phyloP scores from a whole-genome alignment of 495 filamentous ascomycete species.

The Endocarpon pusillum region DNA sequence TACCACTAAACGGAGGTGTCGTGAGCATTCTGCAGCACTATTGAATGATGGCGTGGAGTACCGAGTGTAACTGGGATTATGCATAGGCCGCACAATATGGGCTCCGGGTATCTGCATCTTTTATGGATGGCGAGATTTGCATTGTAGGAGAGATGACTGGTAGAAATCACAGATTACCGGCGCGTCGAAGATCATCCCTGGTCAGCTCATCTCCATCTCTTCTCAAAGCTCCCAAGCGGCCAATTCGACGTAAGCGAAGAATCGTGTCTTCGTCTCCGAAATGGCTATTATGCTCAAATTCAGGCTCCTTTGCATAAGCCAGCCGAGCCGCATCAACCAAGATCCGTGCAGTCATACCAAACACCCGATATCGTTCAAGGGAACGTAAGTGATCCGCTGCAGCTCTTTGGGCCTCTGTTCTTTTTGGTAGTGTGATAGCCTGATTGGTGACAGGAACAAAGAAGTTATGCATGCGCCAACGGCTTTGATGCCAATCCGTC shows the following conservation, averaged over 20 bases:
- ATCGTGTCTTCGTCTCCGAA: conserved; percentile 73
- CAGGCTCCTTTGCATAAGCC: conserved; percentile 63
- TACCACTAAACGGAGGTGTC: neutral
- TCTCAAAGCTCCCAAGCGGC: conserved; percentile 28
- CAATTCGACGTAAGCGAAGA: conserved; percentile 36
- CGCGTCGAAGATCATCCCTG: conserved; percentile 39
- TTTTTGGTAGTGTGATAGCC: conserved; percentile 37
- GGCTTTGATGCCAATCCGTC: conserved; percentile 46
- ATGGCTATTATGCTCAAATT: conserved; percentile 67
- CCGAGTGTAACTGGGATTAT: neutral
- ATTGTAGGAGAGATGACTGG: neutral
- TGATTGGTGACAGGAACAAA: conserved; percentile 54
- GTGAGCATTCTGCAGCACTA: neutral
- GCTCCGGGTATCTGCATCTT: neutral
- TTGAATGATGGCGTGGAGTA: neutral
- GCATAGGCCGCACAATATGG: neutral
- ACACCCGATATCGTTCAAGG: conserved; percentile 53
- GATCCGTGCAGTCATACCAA: conserved; percentile 83
- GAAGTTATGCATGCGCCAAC: conserved; percentile 76
- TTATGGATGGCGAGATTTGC: neutral
- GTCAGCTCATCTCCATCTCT: conserved; percentile 32
- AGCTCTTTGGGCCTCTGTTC: conserved; percentile 8
- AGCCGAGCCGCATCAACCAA: conserved; percentile 71
- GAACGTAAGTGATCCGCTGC: conserved; percentile 23
- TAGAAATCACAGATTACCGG: conserved; percentile 29